These are phyloP conservation scores for Citrullus mucosospermus DNA, from an alignment of 306 rosid species.

Conservation along the genomic window DNA sequence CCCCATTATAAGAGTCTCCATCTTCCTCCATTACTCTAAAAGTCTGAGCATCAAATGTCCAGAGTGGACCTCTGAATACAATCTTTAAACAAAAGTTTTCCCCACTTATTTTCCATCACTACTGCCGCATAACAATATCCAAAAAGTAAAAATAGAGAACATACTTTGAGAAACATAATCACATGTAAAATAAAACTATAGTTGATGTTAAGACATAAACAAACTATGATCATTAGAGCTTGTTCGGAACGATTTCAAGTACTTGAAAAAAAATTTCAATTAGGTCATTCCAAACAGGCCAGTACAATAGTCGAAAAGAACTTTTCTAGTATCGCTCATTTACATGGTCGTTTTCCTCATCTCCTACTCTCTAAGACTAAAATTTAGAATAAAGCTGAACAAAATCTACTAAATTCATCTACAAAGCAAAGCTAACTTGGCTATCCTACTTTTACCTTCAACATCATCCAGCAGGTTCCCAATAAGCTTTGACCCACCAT, in stretches of 20 bases:
- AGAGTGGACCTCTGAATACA: background rate
- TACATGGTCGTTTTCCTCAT: background rate
- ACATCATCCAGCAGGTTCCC: background rate
- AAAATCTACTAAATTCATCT: background rate
- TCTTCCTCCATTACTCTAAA: background rate
- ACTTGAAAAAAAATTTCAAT: too few species aligned
- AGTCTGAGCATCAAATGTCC: background rate
- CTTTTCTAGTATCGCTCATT: background rate
- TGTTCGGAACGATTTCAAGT: too few species aligned
- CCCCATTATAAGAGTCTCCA: background rate
- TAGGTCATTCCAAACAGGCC: background rate
- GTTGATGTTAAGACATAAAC: background rate
- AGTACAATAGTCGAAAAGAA: background rate
- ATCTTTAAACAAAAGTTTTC: background rate
- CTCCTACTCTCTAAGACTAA: background rate
- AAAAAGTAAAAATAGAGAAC: background rate
- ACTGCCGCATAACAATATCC: background rate
- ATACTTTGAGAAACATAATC: too few species aligned
- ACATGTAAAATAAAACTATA: background rate
- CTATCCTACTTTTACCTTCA: background rate
- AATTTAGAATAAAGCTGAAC: background rate
- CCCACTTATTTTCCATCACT: background rate
- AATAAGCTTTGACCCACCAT: background rate
- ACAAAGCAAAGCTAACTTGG: background rate
- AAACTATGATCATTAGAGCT: too few species aligned